These are phyloP conservation scores for Rubia peregrina DNA, from an alignment of 305 asterid species.

Conservation along the genomic window DNA sequence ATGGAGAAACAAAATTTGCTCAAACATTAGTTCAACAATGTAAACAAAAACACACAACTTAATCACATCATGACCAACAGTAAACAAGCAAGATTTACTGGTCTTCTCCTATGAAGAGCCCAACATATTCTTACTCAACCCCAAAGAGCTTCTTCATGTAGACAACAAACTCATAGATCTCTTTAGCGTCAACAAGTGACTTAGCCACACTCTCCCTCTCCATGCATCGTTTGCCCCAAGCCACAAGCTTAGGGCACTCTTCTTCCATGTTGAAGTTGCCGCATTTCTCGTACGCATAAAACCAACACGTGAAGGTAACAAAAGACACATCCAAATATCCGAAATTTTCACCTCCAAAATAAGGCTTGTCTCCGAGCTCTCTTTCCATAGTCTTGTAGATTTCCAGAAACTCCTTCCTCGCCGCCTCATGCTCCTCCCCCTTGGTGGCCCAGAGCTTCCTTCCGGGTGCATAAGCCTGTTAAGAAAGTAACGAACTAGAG, in stretches of 20 bases:
- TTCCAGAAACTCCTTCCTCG: slow-evolving; percentile 20
- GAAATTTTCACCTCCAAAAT: background rate
- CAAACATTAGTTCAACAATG: no score
- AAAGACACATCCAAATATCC: background rate
- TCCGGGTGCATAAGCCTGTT: background rate
- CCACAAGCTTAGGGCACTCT: slow-evolving; percentile 17
- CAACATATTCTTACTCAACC: background rate
- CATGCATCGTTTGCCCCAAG: slow-evolving; percentile 1
- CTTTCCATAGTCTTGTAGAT: slow-evolving; percentile 6
- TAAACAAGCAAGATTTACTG: background rate
- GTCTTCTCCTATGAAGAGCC: no score
- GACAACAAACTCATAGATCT: background rate
- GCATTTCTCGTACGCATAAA: slow-evolving; percentile 7
- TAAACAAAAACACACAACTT: background rate
- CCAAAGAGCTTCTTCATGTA: background rate
- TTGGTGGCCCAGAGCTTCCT: background rate
- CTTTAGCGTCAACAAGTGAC: slow-evolving; percentile 5
- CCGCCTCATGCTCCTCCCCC: slow-evolving; percentile 8
- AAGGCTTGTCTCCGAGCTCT: slow-evolving; percentile 10
- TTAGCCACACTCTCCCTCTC: slow-evolving; percentile 12
- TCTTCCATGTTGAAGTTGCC: slow-evolving; percentile 14
- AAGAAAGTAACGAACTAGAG: no score
- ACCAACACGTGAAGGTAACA: slow-evolving; percentile 9
- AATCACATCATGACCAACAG: background rate
- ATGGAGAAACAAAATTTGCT: no score